These are phyloP conservation scores for Acanthamoeba healyi DNA, from an alignment of 208 protist species.

Conservation along the genomic window DNA sequence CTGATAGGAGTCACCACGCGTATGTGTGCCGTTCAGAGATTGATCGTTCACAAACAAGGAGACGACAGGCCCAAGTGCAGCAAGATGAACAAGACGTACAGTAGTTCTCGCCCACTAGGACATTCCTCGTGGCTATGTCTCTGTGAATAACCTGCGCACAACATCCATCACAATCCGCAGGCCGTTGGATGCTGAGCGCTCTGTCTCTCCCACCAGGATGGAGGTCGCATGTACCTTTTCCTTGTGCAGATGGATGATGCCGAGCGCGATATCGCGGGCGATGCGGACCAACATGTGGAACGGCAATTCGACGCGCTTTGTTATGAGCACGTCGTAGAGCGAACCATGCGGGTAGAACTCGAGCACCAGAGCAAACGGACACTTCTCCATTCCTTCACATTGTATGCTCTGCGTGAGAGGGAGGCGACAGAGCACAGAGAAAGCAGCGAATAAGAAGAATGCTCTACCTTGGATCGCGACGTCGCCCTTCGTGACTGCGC, in stretches of 20 bases:
- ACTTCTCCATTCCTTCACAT: slow-evolving; percentile 29
- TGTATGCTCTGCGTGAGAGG: background rate
- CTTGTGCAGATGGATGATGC: slow-evolving; percentile 72
- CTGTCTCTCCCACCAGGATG: too few species aligned
- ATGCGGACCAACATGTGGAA: slow-evolving; percentile 34
- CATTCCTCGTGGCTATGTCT: slow-evolving; percentile 44
- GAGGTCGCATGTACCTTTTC: slow-evolving; percentile 43
- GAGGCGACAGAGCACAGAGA: background rate
- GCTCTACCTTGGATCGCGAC: background rate
- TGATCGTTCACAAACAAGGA: too few species aligned
- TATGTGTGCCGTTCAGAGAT: too few species aligned
- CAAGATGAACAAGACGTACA: background rate
- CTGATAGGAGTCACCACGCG: background rate
- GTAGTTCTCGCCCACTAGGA: slow-evolving; percentile 42
- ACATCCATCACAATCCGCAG: too few species aligned
- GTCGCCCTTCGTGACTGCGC: slow-evolving; percentile 37
- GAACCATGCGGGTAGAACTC: slow-evolving; percentile 72
- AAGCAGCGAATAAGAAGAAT: background rate
- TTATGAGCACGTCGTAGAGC: slow-evolving; percentile 51
- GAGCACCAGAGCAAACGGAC: slow-evolving; percentile 41
- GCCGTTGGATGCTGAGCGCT: too few species aligned
- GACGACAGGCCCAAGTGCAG: too few species aligned
- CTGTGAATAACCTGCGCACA: slow-evolving; percentile 43
- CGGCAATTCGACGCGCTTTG: slow-evolving; percentile 1
- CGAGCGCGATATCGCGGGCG: slow-evolving; percentile 53